Conservation (phyloP, 179 eudicot species). For the Beta corolliflora region DNA sequence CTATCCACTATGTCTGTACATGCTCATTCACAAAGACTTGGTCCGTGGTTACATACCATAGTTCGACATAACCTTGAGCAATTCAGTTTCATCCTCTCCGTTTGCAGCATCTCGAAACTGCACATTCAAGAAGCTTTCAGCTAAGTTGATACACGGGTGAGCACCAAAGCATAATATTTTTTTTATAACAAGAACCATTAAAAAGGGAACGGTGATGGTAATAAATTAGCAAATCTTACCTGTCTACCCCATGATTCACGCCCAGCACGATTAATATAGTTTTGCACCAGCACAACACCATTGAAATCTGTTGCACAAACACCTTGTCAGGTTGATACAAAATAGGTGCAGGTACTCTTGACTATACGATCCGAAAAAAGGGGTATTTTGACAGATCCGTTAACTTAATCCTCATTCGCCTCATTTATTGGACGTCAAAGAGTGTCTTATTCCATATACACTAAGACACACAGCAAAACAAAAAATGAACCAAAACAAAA, state of each 20-base stretch:
- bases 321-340: conserved; percentile 16
- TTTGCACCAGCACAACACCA: conserved; percentile 86
- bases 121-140: neutral
- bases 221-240: conserved; percentile 38
- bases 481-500: too few species aligned
- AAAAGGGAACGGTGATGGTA: neutral
- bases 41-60: conserved; percentile 55
- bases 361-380: neutral
- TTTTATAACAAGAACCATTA: neutral
- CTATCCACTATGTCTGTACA: neutral
- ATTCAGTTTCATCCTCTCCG: conserved; percentile 54
- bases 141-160: neutral
- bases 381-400: neutral
- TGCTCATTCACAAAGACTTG: neutral
- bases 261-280: conserved; percentile 68
- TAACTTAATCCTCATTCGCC: neutral
- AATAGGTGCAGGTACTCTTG: conserved; percentile 1
- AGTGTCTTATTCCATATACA: neutral
- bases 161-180: neutral
- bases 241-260: conserved; percentile 81
- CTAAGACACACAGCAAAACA: neutral
- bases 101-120: conserved; percentile 91
- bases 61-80: conserved; percentile 79
- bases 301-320: conserved; percentile 70
- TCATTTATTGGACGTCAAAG: neutral